Evolutionary conservation across 805 yeast species (phyloP).

Genomic region (Millerozyma miso): DNA sequence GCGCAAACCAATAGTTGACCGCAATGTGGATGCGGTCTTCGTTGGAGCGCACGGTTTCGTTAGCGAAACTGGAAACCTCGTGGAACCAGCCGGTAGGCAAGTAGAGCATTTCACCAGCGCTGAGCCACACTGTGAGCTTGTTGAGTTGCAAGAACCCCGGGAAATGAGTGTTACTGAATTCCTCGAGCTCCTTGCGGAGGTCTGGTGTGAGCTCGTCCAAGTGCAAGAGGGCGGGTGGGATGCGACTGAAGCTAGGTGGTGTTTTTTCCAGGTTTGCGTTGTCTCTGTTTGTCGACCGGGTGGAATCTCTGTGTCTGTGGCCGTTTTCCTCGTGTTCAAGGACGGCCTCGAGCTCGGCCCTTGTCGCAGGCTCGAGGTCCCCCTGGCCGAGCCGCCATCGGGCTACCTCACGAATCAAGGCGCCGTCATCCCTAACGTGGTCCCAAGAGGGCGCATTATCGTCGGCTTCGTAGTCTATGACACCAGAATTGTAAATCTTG

Average conservation of each 20-base stretch:
- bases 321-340: not conserved
- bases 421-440: constrained; percentile 58
- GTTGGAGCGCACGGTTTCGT: constrained; percentile 13
- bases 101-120: constrained; percentile 64
- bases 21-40: constrained; percentile 48
- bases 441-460: constrained; percentile 61
- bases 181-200: constrained; percentile 21
- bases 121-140: constrained; percentile 43
- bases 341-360: not conserved
- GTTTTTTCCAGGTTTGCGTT: too few relatives aligned
- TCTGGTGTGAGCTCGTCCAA: constrained; percentile 45
- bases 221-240: constrained; percentile 64
- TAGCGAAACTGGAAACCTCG: constrained; percentile 66
- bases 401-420: constrained; percentile 47
- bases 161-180: constrained; percentile 38
- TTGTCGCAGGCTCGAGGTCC: constrained; percentile 9
- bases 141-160: constrained; percentile 45
- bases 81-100: constrained; percentile 82
- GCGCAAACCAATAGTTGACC: constrained; percentile 70
- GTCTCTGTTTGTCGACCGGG: constrained; percentile 4
- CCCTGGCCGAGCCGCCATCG: constrained; percentile 35
- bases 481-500: constrained; percentile 53
- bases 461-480: constrained; percentile 58
- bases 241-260: constrained; percentile 65
- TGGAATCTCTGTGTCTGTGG: not conserved